Percentiles rank a stretch among this genome's conserved stretches.
phyloP scores from a whole-genome alignment of 192 early-diverging fungal species.

The Coemansia sp. region DNA sequence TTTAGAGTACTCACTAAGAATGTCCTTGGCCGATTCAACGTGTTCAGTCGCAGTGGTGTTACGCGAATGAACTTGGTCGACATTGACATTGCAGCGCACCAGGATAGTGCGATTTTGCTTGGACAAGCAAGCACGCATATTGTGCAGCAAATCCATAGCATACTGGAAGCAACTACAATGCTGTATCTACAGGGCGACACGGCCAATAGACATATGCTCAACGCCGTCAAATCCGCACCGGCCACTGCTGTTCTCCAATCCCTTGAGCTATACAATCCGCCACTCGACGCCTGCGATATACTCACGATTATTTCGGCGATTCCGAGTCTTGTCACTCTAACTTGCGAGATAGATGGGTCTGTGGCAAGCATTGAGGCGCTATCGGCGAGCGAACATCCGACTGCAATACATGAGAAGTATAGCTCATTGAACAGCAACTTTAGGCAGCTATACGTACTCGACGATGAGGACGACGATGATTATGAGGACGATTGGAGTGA shows the following conservation, averaged over 20 bases:
- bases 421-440: neutral
- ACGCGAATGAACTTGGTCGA: neutral
- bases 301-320: neutral
- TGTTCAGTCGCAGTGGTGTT: neutral
- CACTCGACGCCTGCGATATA: neutral
- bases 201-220: neutral
- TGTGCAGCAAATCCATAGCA: neutral
- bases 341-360: neutral
- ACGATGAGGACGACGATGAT: neutral
- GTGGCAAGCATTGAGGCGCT: neutral
- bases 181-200: neutral
- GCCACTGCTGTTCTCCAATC: neutral
- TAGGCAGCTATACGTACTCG: neutral
- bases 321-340: neutral
- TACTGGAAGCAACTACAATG: neutral
- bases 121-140: no score
- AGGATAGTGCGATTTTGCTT: neutral
- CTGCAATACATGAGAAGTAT: neutral
- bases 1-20: neutral
- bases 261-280: neutral
- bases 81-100: neutral
- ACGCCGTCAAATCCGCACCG: neutral
- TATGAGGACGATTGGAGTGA: neutral
- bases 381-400: neutral
- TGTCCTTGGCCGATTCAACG: neutral